These are phyloP conservation scores for Seminavis robusta DNA, from an alignment of 108 stramenopile genomes.

Conservation along the genomic window DNA sequence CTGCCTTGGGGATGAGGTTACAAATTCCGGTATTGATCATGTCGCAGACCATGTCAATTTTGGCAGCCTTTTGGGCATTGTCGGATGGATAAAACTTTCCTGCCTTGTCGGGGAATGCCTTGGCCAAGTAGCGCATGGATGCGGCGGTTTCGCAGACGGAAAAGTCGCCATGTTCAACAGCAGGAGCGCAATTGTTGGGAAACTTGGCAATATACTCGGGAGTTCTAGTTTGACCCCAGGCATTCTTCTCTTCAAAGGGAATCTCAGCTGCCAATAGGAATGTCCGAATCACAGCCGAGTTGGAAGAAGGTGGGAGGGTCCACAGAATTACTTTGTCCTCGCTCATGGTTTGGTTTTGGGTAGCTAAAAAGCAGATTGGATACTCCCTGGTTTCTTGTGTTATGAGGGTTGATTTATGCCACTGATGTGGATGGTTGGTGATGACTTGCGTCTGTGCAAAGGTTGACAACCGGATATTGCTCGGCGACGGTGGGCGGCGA, in stretches of 20 bases:
- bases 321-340: no score
- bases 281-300: not conserved
- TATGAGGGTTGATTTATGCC: no score
- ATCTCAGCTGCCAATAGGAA: not conserved
- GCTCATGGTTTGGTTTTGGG: no score
- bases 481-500: no score
- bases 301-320: not conserved
- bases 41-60: constrained; percentile 39
- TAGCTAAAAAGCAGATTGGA: no score
- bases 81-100: constrained; percentile 34
- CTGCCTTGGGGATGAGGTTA: constrained; percentile 4
- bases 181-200: constrained; percentile 34
- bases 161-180: constrained; percentile 21
- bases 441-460: no score
- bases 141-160: constrained; percentile 41
- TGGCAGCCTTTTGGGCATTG: constrained; percentile 15
- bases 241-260: constrained; percentile 5
- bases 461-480: no score
- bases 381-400: no score
- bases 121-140: constrained; percentile 33
- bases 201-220: constrained; percentile 40
- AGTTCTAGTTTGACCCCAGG: constrained; percentile 37
- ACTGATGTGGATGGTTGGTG: no score
- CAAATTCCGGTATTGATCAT: constrained; percentile 23
- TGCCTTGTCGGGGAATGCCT: constrained; percentile 13